These are phyloP conservation scores for Phlegmacium glaucopus DNA, from an alignment of 768 basidiomycete species.

Conservation along the genomic window DNA sequence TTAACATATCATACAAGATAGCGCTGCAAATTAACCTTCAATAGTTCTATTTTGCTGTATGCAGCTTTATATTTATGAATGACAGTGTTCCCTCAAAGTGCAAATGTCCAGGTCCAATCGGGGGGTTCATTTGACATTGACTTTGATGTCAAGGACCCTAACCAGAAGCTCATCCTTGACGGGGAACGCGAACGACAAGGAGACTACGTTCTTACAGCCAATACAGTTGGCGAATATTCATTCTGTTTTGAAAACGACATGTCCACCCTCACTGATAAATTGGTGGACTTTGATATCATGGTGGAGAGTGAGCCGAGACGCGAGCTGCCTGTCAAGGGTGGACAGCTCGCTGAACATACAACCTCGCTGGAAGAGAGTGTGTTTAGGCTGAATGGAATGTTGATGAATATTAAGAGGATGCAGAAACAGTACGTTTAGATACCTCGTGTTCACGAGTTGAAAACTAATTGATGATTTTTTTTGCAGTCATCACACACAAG, in stretches of 20 bases:
- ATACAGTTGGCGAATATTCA: slow-evolving; percentile 83
- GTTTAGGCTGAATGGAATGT: slow-evolving; percentile 82
- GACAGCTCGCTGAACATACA: slow-evolving; percentile 90
- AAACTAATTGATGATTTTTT: slow-evolving; percentile 3
- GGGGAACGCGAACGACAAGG: slow-evolving; percentile 90
- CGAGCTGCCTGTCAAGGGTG: slow-evolving; percentile 83
- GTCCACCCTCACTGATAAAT: slow-evolving; percentile 89
- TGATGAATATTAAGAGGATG: slow-evolving; percentile 86
- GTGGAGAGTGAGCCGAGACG: slow-evolving; percentile 95
- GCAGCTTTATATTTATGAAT: slow-evolving; percentile 19
- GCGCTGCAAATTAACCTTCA: neutral
- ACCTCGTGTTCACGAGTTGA: neutral
- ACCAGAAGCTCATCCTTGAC: slow-evolving; percentile 82
- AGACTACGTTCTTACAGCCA: slow-evolving; percentile 96
- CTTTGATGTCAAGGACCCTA: slow-evolving; percentile 90
- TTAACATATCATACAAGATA: slow-evolving; percentile 11
- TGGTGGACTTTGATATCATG: slow-evolving; percentile 97
- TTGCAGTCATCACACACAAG: slow-evolving; percentile 86
- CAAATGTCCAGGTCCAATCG: slow-evolving; percentile 73
- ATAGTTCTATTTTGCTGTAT: slow-evolving; percentile 95
- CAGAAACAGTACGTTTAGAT: slow-evolving; percentile 82
- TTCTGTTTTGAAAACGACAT: slow-evolving; percentile 99
- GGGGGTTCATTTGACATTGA: slow-evolving; percentile 97
- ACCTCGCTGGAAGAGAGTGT: slow-evolving; percentile 93
- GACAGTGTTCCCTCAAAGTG: neutral